Evolutionary conservation across 768 basidiomycete genomes (phyloP).

Genomic region (Coprinopsis sp.): DNA sequence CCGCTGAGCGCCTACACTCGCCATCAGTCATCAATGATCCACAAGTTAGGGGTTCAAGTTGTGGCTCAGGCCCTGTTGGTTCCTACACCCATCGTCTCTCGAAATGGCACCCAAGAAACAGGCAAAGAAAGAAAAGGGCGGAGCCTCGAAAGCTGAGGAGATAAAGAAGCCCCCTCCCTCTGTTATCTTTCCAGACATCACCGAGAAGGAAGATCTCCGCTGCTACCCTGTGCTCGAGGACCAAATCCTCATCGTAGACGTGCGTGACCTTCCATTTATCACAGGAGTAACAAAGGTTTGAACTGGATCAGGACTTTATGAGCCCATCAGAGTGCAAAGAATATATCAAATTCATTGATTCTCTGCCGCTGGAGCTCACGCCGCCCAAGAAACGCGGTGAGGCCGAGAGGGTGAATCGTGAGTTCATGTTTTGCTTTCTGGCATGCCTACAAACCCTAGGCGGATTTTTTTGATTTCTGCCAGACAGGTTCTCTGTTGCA

Average conservation of each 20-base stretch:
- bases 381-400: constrained; percentile 71
- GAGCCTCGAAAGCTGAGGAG: constrained; percentile 3
- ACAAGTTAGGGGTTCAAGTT: too few relatives aligned
- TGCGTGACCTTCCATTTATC: constrained; percentile 26
- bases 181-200: constrained; percentile 40
- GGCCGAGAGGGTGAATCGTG: constrained; percentile 67
- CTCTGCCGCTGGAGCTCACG: constrained; percentile 56
- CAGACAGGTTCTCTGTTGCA: constrained; percentile 60
- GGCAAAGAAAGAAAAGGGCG: constrained; percentile 16
- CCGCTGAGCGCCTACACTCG: too few relatives aligned
- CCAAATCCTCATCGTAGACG: constrained; percentile 61
- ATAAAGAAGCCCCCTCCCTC: constrained; percentile 2
- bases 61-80: too few relatives aligned
- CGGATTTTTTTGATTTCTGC: background rate
- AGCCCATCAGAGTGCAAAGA: constrained; percentile 57
- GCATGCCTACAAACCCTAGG: background rate
- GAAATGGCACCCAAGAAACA: constrained; percentile 16
- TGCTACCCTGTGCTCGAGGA: constrained; percentile 51
- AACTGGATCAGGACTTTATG: constrained; percentile 42
- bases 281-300: background rate
- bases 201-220: constrained; percentile 40
- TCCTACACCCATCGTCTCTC: background rate
- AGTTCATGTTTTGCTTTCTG: constrained; percentile 15
- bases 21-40: too few relatives aligned
- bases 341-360: constrained; percentile 56